These are phyloP conservation scores for Piloderma croceum DNA, from an alignment of 768 basidiomycete species.

Conservation along the genomic window DNA sequence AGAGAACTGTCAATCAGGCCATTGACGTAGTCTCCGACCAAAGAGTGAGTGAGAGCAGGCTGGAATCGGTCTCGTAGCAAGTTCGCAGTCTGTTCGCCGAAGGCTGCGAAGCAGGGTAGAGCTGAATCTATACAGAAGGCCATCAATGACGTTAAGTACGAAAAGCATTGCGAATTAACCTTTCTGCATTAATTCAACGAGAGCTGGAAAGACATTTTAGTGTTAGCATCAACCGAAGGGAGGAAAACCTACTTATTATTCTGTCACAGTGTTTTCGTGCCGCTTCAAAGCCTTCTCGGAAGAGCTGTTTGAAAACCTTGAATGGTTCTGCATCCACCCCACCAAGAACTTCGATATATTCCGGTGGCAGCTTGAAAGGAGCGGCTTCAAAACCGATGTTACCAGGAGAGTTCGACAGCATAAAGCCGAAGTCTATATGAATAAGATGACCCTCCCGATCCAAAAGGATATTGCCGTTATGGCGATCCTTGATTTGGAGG, in stretches of 20 bases:
- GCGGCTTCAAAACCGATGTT: slow-evolving; percentile 99
- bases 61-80: slow-evolving; percentile 93
- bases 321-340: slow-evolving; percentile 74
- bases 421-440: slow-evolving; percentile 98
- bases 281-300: slow-evolving; percentile 90
- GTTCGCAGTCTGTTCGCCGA: slow-evolving; percentile 85
- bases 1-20: slow-evolving; percentile 83
- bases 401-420: slow-evolving; percentile 93
- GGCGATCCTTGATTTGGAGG: slow-evolving; percentile 95
- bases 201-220: slow-evolving; percentile 48
- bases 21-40: slow-evolving; percentile 87
- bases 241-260: slow-evolving; percentile 67
- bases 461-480: slow-evolving; percentile 96
- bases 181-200: slow-evolving; percentile 98
- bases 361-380: slow-evolving; percentile 92
- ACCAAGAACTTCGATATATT: slow-evolving; percentile 95
- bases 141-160: slow-evolving; percentile 9
- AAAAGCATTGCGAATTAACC: slow-evolving; percentile 34
- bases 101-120: slow-evolving; percentile 84
- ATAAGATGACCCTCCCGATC: slow-evolving; percentile 93
- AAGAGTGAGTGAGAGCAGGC: slow-evolving; percentile 76
- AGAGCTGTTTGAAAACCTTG: slow-evolving; percentile 78
- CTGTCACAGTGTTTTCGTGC: slow-evolving; percentile 95
- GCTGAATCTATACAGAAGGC: slow-evolving; percentile 58
- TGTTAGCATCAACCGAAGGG: slow-evolving; percentile 5